Conservation (phyloP, 352 stramenopile genomes). For the Phytophthora crassamura region DNA sequence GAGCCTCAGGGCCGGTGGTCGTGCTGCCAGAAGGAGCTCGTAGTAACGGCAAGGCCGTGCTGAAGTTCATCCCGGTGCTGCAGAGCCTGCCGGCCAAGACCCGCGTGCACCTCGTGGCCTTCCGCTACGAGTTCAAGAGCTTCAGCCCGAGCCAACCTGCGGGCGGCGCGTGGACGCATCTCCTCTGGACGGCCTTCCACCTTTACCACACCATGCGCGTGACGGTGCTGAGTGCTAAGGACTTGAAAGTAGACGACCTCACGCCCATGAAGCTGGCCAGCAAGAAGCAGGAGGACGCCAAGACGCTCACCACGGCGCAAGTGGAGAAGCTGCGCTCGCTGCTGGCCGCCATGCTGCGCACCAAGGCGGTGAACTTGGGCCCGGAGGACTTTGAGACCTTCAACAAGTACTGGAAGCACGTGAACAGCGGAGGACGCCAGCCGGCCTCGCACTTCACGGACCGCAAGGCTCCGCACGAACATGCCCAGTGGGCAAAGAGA, state of each 20-base stretch:
- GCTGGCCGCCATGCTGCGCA: conserved; percentile 80
- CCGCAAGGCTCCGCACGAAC: conserved; percentile 86
- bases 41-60: conserved; percentile 82
- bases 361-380: conserved; percentile 75
- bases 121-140: conserved; percentile 81
- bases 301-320: conserved; percentile 56
- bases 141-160: conserved; percentile 80
- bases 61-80: conserved; percentile 74
- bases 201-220: conserved; percentile 73
- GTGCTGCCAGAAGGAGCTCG: conserved; percentile 80
- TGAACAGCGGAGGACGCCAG: conserved; percentile 70
- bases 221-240: conserved; percentile 65
- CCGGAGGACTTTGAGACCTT: conserved; percentile 82
- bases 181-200: conserved; percentile 75
- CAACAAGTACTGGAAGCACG: conserved; percentile 85
- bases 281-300: conserved; percentile 29
- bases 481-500: conserved; percentile 78
- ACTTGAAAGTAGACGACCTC: conserved; percentile 62
- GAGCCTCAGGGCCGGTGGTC: conserved; percentile 67
- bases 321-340: conserved; percentile 71
- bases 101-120: conserved; percentile 75
- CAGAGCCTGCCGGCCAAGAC: conserved; percentile 60
- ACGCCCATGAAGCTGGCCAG: conserved; percentile 27
- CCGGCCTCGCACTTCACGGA: conserved; percentile 80
- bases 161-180: conserved; percentile 58